Evolutionary conservation across 768 basidiomycete species (phyloP).

Genomic region (Strobilomyces dryophilus): DNA sequence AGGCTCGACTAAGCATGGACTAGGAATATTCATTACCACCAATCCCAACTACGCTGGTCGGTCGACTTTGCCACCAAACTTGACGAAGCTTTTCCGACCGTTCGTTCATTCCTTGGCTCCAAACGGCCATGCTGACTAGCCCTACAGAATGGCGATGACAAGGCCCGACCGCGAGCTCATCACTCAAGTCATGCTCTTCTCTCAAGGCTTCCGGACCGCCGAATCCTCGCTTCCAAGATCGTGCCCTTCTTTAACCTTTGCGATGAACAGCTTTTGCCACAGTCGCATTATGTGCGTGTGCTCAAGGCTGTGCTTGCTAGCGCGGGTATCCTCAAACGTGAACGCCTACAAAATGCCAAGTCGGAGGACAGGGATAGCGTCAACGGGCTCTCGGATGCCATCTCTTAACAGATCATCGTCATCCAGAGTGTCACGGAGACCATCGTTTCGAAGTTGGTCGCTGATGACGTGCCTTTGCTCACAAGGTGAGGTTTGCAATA

Average conservation of each 20-base stretch:
- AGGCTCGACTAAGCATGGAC: conserved; percentile 7
- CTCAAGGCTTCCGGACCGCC: conserved; percentile 97
- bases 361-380: conserved; percentile 41
- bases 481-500: conserved; percentile 60
- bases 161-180: conserved; percentile 97
- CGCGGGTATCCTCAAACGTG: conserved; percentile 96
- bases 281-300: conserved; percentile 98
- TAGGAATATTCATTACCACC: conserved; percentile 97
- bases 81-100: conserved; percentile 93
- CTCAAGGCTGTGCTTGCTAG: conserved; percentile 95
- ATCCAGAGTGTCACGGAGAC: conserved; percentile 99
- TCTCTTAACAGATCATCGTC: conserved; percentile 91
- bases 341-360: conserved; percentile 56
- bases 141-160: conserved; percentile 93
- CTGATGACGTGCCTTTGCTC: conserved; percentile 92
- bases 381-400: conserved; percentile 59
- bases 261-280: conserved; percentile 92
- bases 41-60: conserved; percentile 99
- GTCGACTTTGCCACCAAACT: conserved; percentile 81
- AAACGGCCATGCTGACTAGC: conserved; percentile 7
- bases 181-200: conserved; percentile 99
- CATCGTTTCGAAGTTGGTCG: conserved; percentile 96
- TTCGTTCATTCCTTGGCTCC: conserved; percentile 37
- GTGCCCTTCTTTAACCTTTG: conserved; percentile 99
- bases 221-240: conserved; percentile 98